phyloP scores from a whole-genome alignment of 345 rosid species.

The Lumnitzera racemosa region DNA sequence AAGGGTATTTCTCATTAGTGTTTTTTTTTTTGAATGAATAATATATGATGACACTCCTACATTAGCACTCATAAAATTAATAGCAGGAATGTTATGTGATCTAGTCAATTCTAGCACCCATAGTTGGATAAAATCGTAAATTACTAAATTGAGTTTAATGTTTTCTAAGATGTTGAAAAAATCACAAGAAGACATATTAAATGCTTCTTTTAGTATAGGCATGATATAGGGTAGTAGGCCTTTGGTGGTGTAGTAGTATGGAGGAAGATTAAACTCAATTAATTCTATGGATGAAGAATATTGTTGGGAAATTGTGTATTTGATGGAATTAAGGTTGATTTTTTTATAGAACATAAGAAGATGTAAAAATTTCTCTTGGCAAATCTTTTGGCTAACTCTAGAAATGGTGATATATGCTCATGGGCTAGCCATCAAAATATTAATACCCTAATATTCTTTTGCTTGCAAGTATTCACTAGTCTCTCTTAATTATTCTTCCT shows the following conservation, averaged over 20 bases:
- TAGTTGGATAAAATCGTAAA: slow-evolving; percentile 15
- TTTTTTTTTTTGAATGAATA: too few species aligned
- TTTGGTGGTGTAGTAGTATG: slow-evolving; percentile 24
- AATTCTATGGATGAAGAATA: slow-evolving; percentile 3
- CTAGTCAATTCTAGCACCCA: slow-evolving; percentile 16
- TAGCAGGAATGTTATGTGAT: slow-evolving; percentile 7
- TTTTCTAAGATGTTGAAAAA: slow-evolving; percentile 10
- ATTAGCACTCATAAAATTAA: slow-evolving; percentile 5
- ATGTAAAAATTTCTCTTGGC: slow-evolving; percentile 14
- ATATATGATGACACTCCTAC: background rate
- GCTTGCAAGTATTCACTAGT: background rate
- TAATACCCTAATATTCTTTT: slow-evolving; percentile 4
- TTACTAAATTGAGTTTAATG: slow-evolving; percentile 14
- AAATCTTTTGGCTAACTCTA: slow-evolving; percentile 17
- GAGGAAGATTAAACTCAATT: slow-evolving; percentile 21
- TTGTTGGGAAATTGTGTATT: background rate
- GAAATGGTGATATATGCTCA: slow-evolving; percentile 22
- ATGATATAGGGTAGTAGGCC: slow-evolving; percentile 16
- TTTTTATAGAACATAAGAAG: slow-evolving; percentile 16
- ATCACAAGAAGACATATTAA: slow-evolving; percentile 8
- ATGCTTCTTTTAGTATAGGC: slow-evolving; percentile 13
- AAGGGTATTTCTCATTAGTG: slow-evolving; percentile 1
- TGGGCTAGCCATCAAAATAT: slow-evolving; percentile 24
- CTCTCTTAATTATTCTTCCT: background rate
- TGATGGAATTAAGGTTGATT: slow-evolving; percentile 8